Conservation (phyloP, 2,329 filamentous ascomycete genomes). For the Trichophyton benhamiae region DNA sequence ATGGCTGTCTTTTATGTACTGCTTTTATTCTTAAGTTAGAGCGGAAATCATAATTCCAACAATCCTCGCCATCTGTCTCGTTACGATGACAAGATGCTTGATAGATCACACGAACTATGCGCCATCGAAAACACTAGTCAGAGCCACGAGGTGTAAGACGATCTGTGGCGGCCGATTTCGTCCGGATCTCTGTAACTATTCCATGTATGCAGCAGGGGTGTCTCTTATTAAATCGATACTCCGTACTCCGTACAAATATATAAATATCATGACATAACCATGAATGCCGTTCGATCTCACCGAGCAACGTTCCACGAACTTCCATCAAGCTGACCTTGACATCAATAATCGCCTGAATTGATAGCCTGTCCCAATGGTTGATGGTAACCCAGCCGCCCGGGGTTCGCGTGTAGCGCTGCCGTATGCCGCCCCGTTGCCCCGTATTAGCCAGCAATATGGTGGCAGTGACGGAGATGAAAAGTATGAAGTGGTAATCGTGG, state of each 20-base stretch:
- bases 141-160: too few relatives aligned
- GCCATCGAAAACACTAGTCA: too few relatives aligned
- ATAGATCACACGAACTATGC: neutral
- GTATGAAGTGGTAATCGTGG: constrained; percentile 34
- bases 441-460: neutral
- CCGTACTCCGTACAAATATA: too few relatives aligned
- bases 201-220: too few relatives aligned
- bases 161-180: too few relatives aligned
- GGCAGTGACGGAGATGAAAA: constrained; percentile 12
- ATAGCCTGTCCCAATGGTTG: neutral
- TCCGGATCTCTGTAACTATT: too few relatives aligned
- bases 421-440: neutral
- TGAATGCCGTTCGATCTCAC: neutral
- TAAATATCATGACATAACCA: neutral
- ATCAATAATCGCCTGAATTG: neutral
- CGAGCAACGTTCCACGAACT: neutral
- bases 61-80: neutral
- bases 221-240: too few relatives aligned
- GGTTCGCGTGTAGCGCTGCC: neutral
- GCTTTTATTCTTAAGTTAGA: neutral
- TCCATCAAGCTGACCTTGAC: neutral
- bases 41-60: neutral
- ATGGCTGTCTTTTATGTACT: neutral
- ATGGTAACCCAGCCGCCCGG: neutral
- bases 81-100: neutral